Percentiles rank a stretch among this genome's conserved stretches.
Evolutionary conservation across 306 rosid genomes (phyloP).

Genomic region (Fragaria ananassa): DNA sequence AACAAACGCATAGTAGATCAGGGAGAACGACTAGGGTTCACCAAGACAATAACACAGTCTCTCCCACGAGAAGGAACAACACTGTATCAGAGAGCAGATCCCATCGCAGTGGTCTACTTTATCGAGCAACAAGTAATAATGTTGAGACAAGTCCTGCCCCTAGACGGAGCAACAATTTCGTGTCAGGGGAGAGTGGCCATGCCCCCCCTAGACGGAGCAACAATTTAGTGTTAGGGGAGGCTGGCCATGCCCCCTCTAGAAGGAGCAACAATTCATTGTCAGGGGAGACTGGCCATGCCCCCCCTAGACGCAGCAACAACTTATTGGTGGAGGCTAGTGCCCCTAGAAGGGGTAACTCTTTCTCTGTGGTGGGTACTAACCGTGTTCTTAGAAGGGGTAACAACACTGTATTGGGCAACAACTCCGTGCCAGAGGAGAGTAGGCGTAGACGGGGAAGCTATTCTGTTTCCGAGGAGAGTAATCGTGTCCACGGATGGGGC

Average conservation of each 20-base stretch:
- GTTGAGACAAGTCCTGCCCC: slow-evolving; percentile 16
- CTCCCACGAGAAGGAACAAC: slow-evolving; percentile 42
- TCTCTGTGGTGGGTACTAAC: neutral
- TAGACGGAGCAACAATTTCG: slow-evolving; percentile 40
- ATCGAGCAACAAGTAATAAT: slow-evolving; percentile 26
- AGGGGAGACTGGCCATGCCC: neutral
- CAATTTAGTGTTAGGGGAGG: neutral
- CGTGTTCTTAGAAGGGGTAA: slow-evolving; percentile 19
- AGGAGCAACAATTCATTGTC: slow-evolving; percentile 17
- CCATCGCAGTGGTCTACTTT: slow-evolving; percentile 27
- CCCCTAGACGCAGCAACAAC: slow-evolving; percentile 19
- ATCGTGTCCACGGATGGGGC: slow-evolving; percentile 21
- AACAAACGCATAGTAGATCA: slow-evolving; percentile 35
- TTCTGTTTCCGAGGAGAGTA: slow-evolving; percentile 15
- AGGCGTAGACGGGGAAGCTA: slow-evolving; percentile 38
- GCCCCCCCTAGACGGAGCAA: slow-evolving; percentile 20
- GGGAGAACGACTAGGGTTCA: slow-evolving; percentile 32
- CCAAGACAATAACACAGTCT: slow-evolving; percentile 32
- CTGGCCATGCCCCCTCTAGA: neutral
- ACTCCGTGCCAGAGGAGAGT: slow-evolving; percentile 8
- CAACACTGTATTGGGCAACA: slow-evolving; percentile 24
- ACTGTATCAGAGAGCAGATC: slow-evolving; percentile 32
- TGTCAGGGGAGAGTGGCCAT: neutral
- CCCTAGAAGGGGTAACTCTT: neutral
- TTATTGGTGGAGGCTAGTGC: neutral